Conservation (phyloP, 1,284 basidiomycete species). For the Ganoderma lingzhi region DNA sequence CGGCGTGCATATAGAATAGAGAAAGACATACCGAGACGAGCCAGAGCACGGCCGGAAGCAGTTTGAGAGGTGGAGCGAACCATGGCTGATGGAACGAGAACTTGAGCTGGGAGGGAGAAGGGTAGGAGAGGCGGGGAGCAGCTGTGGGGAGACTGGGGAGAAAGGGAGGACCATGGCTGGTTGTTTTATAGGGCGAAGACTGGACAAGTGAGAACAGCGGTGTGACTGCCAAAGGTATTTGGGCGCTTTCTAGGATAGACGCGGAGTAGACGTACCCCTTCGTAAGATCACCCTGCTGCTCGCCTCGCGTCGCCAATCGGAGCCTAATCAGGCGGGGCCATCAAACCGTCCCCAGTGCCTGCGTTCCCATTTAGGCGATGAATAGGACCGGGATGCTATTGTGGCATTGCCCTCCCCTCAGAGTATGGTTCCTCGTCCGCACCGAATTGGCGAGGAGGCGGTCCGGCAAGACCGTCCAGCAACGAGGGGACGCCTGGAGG, state of each 20-base stretch:
- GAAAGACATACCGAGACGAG: not conserved
- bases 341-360: not conserved
- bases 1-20: not conserved
- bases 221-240: not conserved
- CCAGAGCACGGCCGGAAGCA: not conserved
- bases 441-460: not conserved
- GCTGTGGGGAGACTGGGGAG: not conserved
- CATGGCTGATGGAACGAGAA: not conserved
- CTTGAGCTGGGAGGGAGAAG: not conserved
- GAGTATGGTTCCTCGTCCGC: not conserved
- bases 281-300: constrained; percentile 8
- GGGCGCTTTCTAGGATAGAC: not conserved
- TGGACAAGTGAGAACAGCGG: not conserved
- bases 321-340: not conserved
- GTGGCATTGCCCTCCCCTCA: not conserved
- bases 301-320: not conserved
- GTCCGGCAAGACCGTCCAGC: not conserved
- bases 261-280: not conserved
- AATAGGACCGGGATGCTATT: constrained; percentile 1
- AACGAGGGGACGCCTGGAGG: not conserved
- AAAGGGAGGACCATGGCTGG: not conserved
- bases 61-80: constrained; percentile 6
- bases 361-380: not conserved
- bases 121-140: not conserved
- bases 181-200: constrained; percentile 9